Evolutionary conservation across 2,329 filamentous ascomycete genomes (phyloP), one percentile per base, ranked within the genome.

Genomic region (Stemphylium vesicarium): DNA sequence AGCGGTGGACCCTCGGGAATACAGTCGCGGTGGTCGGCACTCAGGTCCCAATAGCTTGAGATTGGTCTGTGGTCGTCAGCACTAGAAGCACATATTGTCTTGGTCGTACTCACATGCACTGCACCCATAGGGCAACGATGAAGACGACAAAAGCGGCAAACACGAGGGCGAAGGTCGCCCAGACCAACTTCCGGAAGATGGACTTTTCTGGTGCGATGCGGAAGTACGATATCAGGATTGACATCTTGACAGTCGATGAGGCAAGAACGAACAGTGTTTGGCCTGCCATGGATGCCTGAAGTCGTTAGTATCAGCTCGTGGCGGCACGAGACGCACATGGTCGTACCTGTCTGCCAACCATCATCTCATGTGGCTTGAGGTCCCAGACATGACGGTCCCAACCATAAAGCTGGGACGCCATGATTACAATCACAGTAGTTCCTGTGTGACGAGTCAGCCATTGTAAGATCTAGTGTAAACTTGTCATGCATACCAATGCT

Each of bases 1-100:
- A 78, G 77, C n/a, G 74, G 72, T 3, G 72, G 73, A 15, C 79
- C 78, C 70, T 82, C 79, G 12, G 79, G 69, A 24, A 80, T 68
- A 60, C 80, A 82, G 50, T 76, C 69, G 45, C 53, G 66, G 57
- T 64, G 71, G 62, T 55, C 66, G 20, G 74, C 63, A 9, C 72
- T 71, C 35, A 78, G 73, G 18, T 66, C 66, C 79, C 79, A 82
- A 50, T 81, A 81, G 43, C 77, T 74, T 36, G 72, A 65, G 12
- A 80, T 75, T 2, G 79, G 79, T 13, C 78, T 81, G 39, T n/a
- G 12, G 32, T n/a, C 18, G 60, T 73, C 56, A 73, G 65, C 43
- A 50, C 22, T 16, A n/a, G 40, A 35, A 40, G 29, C 4, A 35
- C 2, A n/a, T 11, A 8, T 38, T 32, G 5, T 8, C 13, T 16